Conservation (phyloP, 768 basidiomycete genomes). For the Artomyces pyxidatus region DNA sequence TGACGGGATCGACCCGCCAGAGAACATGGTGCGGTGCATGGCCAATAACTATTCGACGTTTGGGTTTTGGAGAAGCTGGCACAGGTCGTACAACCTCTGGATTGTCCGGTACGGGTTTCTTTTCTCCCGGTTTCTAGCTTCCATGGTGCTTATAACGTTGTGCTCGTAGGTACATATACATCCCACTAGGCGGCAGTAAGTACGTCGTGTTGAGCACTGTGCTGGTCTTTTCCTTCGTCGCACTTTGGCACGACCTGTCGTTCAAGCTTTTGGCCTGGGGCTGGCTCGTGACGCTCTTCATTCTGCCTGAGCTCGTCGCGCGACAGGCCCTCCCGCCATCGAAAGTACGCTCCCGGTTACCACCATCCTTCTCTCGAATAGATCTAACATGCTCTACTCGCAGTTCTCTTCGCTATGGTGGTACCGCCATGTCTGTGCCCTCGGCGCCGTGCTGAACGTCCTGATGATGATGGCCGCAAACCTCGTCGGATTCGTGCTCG, state of each 20-base stretch:
- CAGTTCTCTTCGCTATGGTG: slow-evolving; percentile 65
- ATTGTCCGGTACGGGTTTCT: slow-evolving; percentile 57
- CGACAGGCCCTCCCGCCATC: slow-evolving; percentile 49
- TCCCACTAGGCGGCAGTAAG: slow-evolving; percentile 77
- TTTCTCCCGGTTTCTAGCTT: not conserved
- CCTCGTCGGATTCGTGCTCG: slow-evolving; percentile 91
- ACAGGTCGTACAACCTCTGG: slow-evolving; percentile 95
- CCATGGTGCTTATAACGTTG: slow-evolving; percentile 5
- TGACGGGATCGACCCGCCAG: slow-evolving; percentile 88
- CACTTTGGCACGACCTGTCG: slow-evolving; percentile 94
- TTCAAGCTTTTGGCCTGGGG: slow-evolving; percentile 90
- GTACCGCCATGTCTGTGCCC: slow-evolving; percentile 82
- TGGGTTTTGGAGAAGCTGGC: slow-evolving; percentile 97
- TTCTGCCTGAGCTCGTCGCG: slow-evolving; percentile 76
- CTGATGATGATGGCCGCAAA: slow-evolving; percentile 90
- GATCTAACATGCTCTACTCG: not conserved
- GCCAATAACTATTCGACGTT: slow-evolving; percentile 90
- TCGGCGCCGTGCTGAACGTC: slow-evolving; percentile 79
- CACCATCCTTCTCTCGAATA: not conserved
- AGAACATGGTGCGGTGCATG: slow-evolving; percentile 99
- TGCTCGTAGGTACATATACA: slow-evolving; percentile 75
- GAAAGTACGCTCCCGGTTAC: slow-evolving; percentile 39
- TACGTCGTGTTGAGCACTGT: slow-evolving; percentile 54
- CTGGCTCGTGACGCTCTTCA: slow-evolving; percentile 89
- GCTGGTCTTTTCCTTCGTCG: slow-evolving; percentile 91